Base-by-base conservation (phyloP, 2,329 filamentous ascomycete genomes). In the Didymella sp. region DNA sequence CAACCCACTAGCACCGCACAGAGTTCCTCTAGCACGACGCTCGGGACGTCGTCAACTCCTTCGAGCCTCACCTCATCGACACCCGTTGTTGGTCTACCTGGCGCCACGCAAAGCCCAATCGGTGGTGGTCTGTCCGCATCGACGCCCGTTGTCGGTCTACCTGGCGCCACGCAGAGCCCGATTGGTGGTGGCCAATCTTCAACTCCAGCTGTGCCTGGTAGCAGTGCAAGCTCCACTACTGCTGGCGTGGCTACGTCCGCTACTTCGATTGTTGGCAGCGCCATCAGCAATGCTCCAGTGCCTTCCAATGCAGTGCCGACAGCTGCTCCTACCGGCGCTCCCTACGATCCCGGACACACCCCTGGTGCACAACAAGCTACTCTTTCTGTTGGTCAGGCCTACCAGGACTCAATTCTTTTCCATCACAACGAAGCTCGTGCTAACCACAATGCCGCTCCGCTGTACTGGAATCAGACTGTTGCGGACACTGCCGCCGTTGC, bases 351-450 rank as follows among this genome's bases (percentile, higher is more conserved):
- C n/a, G 51, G 48, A 28, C 70, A 67, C 43, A 53, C 48, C 6
- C 53, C 66, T 33, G 73, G 73, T 12, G 41, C 37, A 11, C 49
- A 50, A 27, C 70, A 76, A 45, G 71, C 70, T 9, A 60, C 60
- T 17, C 62, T 73, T 25, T 61, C 60, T 11, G 51, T 60, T 15
- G 70, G 68, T 15, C 17, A 50, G 3, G 70, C 70, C n/a, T 75
- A 75, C 50, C 38, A 71, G 41, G 63, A 66, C 41, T 64, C 69
- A 12, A 62, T 74, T 17, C 60, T 94, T 46, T 81, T 87, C 68
- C 86, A 91, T 74, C 95, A 98, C 87, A 97, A 97, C 80, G 70
- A 89, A 50, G 91, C 95, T 79, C 93, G 95, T 62, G 75, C 82
- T 71, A 96, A 95, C 81, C 92, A 97, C 84, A 89, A 88, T 17